Conservation (phyloP, 2,329 filamentous ascomycete species). For the Botrytis elliptica region DNA sequence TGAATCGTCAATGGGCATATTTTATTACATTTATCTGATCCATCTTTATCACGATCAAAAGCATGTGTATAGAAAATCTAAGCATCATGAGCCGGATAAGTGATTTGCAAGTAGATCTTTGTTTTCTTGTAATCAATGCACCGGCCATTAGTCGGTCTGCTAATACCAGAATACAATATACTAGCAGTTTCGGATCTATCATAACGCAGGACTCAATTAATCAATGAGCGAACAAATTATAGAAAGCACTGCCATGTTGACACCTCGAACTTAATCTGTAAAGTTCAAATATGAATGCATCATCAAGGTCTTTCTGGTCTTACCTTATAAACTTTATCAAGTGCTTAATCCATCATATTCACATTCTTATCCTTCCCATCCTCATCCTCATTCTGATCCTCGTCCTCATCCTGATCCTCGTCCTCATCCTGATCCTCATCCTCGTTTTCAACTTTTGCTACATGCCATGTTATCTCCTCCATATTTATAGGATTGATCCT, state of each 20-base stretch:
- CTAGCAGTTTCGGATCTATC: neutral
- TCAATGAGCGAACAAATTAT: neutral
- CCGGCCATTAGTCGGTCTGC: neutral
- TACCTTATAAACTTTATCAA: neutral
- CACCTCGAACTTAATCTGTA: neutral
- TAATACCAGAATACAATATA: neutral
- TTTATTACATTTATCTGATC: too few species aligned
- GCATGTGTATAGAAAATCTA: too few species aligned
- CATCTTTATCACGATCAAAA: too few species aligned
- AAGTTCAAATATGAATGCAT: neutral
- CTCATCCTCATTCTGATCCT: neutral
- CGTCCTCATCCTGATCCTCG: too few species aligned
- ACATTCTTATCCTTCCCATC: too few species aligned
- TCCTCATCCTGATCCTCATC: neutral
- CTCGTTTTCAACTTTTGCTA: neutral
- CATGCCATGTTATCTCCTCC: neutral
- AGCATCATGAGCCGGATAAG: too few species aligned
- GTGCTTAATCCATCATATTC: too few species aligned
- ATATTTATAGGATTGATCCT: neutral
- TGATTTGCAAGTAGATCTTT: too few species aligned
- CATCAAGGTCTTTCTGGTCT: neutral
- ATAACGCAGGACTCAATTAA: neutral
- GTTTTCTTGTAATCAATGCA: too few species aligned
- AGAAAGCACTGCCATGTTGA: neutral
- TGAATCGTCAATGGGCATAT: too few species aligned